A percentile compares a stretch with the other conserved stretches of the same genome.
phyloP scores from a whole-genome alignment of 2,329 filamentous ascomycete genomes.

The Aureobasidium sp. region DNA sequence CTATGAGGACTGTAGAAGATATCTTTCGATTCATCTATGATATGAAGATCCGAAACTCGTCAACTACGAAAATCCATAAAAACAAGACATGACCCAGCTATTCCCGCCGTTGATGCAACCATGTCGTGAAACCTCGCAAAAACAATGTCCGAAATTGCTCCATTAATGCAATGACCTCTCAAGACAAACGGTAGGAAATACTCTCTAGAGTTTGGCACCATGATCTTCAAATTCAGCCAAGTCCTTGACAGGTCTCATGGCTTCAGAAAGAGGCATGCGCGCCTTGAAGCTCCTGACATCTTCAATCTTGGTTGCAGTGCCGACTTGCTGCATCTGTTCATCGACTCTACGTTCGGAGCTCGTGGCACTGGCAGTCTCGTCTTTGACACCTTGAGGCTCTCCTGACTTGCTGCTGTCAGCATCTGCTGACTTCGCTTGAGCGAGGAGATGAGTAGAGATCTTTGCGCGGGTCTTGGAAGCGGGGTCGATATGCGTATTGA shows the following conservation, averaged over 20 bases:
- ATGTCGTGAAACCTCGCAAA: slow-evolving; percentile 1
- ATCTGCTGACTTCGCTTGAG: slow-evolving; percentile 47
- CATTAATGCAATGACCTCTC: background rate
- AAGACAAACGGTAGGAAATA: background rate
- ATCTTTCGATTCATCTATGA: background rate
- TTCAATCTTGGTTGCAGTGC: slow-evolving; percentile 52
- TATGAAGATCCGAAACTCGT: background rate
- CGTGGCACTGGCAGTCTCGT: slow-evolving; percentile 24
- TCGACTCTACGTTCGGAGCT: slow-evolving; percentile 14
- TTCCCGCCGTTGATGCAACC: slow-evolving; percentile 8
- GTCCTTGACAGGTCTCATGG: slow-evolving; percentile 65
- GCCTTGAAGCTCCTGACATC: slow-evolving; percentile 79
- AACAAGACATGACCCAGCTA: slow-evolving; percentile 7
- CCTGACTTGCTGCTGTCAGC: slow-evolving; percentile 21
- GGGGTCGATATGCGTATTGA: slow-evolving; percentile 66
- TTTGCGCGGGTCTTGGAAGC: slow-evolving; percentile 70
- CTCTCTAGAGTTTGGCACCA: slow-evolving; percentile 61
- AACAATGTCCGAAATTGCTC: background rate
- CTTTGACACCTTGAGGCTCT: slow-evolving; percentile 21
- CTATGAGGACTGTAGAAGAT: background rate
- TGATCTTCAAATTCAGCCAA: slow-evolving; percentile 80
- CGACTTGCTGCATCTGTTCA: slow-evolving; percentile 30
- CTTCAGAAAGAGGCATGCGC: slow-evolving; percentile 62
- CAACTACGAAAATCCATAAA: background rate
- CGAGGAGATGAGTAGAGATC: slow-evolving; percentile 73